phyloP scores from a whole-genome alignment of 345 rosid species.

The Balakata baccata region DNA sequence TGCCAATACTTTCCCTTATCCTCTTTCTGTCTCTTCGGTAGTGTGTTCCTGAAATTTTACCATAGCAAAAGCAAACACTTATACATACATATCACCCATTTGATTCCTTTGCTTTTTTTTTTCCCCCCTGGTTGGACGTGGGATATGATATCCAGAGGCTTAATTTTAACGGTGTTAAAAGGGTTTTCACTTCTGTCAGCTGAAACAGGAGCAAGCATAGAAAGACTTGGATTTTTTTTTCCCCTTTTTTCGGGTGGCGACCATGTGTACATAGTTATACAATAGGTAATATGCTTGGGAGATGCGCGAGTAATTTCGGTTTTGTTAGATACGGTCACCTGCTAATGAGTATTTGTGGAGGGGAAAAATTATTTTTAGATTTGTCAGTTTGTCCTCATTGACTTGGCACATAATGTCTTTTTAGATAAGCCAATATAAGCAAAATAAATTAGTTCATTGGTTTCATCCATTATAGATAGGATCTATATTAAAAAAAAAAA shows the following conservation, averaged over 20 bases:
- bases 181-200: too few relatives aligned
- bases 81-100: background rate
- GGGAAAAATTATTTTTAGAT: background rate
- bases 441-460: too few relatives aligned
- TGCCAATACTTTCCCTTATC: conserved; percentile 70
- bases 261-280: background rate
- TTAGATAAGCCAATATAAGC: too few relatives aligned
- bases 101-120: background rate
- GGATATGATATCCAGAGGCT: background rate
- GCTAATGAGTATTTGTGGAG: background rate
- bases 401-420: background rate
- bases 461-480: too few relatives aligned
- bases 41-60: conserved; percentile 26
- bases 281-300: background rate
- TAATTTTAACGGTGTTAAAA: too few relatives aligned
- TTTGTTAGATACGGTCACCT: background rate
- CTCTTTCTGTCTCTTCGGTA: conserved; percentile 64
- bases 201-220: background rate
- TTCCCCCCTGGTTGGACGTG: too few relatives aligned
- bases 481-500: too few relatives aligned
- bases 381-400: background rate
- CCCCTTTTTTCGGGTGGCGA: background rate
- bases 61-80: background rate
- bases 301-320: background rate
- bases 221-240: background rate